Evolutionary conservation across 768 basidiomycete genomes (phyloP).

Genomic region (Plicaturopsis crispa): DNA sequence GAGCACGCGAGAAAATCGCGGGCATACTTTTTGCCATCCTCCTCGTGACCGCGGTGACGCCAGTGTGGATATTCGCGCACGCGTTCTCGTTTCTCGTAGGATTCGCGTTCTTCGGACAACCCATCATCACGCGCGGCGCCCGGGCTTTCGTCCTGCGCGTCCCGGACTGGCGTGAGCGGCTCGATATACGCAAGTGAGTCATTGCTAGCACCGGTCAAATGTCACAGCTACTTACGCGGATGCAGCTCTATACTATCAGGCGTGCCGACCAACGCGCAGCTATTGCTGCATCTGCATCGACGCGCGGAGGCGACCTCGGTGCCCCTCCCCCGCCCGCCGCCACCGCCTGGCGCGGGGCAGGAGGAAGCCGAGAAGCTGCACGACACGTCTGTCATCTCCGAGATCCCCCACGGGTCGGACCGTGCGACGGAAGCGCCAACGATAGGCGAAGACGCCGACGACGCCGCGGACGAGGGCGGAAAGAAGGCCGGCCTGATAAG

Average conservation of each 20-base stretch:
- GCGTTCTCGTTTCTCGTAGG: constrained; percentile 23
- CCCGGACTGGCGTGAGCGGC: constrained; percentile 28
- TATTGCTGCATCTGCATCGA: constrained; percentile 31
- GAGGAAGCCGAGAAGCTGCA: too few relatives aligned
- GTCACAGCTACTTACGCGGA: neutral
- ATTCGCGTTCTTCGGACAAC: constrained; percentile 32
- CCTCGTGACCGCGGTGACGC: constrained; percentile 19
- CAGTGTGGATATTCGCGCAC: constrained; percentile 21
- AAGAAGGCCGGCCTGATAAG: too few relatives aligned
- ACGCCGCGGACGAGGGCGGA: too few relatives aligned
- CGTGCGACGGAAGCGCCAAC: too few relatives aligned
- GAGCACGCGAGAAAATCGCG: too few relatives aligned
- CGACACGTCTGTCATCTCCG: too few relatives aligned
- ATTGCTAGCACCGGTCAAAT: neutral
- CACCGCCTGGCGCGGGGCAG: too few relatives aligned
- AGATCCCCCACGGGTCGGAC: too few relatives aligned
- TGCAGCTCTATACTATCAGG: constrained; percentile 27
- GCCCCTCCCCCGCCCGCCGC: constrained; percentile 31
- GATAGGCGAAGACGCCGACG: too few relatives aligned
- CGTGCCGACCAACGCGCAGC: constrained; percentile 36
- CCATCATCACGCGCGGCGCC: constrained; percentile 20
- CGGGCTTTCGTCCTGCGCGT: constrained; percentile 21
- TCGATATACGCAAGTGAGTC: constrained; percentile 29
- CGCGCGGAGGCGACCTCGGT: constrained; percentile 28
- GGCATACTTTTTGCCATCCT: constrained; percentile 21